Conservation (phyloP, 805 yeast species). For the Sugiyamaella valdiviana region DNA sequence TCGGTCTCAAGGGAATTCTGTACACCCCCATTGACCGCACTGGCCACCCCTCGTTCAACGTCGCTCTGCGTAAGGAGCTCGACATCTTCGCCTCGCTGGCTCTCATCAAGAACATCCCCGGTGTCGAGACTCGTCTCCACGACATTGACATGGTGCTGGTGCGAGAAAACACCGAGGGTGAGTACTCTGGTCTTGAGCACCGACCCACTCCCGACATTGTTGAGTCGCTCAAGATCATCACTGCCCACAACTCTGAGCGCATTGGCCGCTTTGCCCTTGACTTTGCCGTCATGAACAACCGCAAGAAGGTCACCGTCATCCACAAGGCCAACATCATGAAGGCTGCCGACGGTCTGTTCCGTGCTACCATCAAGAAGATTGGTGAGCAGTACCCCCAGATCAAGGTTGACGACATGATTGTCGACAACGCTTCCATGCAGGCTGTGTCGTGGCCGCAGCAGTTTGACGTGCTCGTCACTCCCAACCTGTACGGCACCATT, state of each 20-base stretch:
- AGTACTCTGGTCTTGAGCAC: conserved; percentile 97
- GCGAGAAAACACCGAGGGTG: conserved; percentile 99
- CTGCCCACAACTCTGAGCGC: conserved; percentile 92
- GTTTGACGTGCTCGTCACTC: conserved; percentile 95
- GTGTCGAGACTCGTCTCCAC: conserved; percentile 82
- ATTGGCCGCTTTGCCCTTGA: conserved; percentile 96
- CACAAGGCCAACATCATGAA: conserved; percentile 99
- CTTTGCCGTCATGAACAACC: conserved; percentile 85
- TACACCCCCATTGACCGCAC: conserved; percentile 81
- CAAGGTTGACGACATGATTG: conserved; percentile 85
- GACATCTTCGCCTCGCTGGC: conserved; percentile 94
- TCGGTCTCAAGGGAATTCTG: conserved; percentile 94
- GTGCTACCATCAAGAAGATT: conserved; percentile 84
- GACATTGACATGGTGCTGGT: conserved; percentile 90
- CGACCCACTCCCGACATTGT: conserved; percentile 97
- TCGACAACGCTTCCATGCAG: conserved; percentile 98
- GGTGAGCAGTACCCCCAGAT: conserved; percentile 81
- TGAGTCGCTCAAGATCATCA: conserved; percentile 91
- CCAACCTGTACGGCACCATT: conserved; percentile 96
- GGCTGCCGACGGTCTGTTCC: conserved; percentile 95
- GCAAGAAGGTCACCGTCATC: conserved; percentile 90
- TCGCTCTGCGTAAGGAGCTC: conserved; percentile 91
- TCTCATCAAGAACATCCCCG: conserved; percentile 89
- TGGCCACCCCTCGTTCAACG: conserved; percentile 81
- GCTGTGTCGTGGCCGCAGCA: conserved; percentile 98